A percentile compares a stretch with the other conserved stretches of the same genome.
Conservation (phyloP, 352 stramenopile species). For the Pythium dissimile region DNA sequence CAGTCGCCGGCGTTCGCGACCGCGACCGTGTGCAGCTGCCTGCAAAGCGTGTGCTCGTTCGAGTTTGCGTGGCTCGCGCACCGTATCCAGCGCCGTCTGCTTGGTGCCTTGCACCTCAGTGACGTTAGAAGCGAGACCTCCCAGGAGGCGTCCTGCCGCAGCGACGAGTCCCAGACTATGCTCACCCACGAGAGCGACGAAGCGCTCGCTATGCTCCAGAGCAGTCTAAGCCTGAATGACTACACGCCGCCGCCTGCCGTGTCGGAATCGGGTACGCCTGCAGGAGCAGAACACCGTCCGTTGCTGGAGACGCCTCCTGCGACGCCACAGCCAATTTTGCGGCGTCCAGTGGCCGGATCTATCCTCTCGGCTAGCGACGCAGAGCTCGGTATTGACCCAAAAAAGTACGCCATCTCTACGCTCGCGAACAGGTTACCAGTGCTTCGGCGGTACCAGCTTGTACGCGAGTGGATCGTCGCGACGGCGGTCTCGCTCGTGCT, state of each 20-base stretch:
- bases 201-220: slow-evolving; percentile 14
- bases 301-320: neutral
- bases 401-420: slow-evolving; percentile 5
- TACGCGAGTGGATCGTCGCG: slow-evolving; percentile 44
- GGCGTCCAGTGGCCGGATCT: neutral
- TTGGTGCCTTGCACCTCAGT: slow-evolving; percentile 26
- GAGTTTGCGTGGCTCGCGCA: slow-evolving; percentile 74
- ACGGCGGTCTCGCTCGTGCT: slow-evolving; percentile 29
- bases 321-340: neutral
- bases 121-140: neutral
- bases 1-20: slow-evolving; percentile 64
- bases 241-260: neutral
- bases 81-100: slow-evolving; percentile 51
- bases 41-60: slow-evolving; percentile 62
- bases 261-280: neutral
- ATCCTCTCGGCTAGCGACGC: neutral
- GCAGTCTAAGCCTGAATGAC: neutral
- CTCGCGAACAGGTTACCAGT: slow-evolving; percentile 1
- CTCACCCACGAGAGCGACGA: slow-evolving; percentile 5
- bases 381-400: slow-evolving; percentile 6
- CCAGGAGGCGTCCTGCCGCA: neutral
- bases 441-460: slow-evolving; percentile 16
- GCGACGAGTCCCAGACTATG: neutral
- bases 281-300: neutral
- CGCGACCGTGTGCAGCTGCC: slow-evolving; percentile 60